phyloP scores from a whole-genome alignment of 805 yeast genomes.

The Zygosaccharomyces gambellarensis region DNA sequence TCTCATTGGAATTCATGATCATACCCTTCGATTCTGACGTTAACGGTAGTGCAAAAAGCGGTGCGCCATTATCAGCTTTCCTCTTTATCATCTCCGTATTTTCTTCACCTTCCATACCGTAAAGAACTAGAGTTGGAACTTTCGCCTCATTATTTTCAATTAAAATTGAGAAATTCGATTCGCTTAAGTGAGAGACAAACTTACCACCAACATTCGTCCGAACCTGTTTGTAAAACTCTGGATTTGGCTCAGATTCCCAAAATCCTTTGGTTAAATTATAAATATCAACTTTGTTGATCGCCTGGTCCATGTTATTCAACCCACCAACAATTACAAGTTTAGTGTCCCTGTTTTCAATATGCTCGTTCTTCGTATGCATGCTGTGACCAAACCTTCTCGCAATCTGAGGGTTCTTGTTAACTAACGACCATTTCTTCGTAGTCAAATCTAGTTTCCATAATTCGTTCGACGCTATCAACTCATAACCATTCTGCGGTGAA shows the following conservation, averaged over 20 bases:
- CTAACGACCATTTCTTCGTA: constrained; percentile 48
- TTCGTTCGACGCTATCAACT: constrained; percentile 51
- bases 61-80: constrained; percentile 15
- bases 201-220: constrained; percentile 23
- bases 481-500: constrained; percentile 35
- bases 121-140: constrained; percentile 26
- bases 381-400: constrained; percentile 50
- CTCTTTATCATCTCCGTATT: constrained; percentile 8
- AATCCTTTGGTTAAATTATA: constrained; percentile 27
- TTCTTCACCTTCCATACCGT: constrained; percentile 14
- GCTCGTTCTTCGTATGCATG: constrained; percentile 36
- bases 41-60: constrained; percentile 35
- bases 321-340: constrained; percentile 34
- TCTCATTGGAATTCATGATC: constrained; percentile 27
- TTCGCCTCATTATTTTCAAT: constrained; percentile 29
- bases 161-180: constrained; percentile 25
- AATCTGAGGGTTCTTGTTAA: constrained; percentile 39
- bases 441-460: constrained; percentile 62
- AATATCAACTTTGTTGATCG: constrained; percentile 29
- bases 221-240: constrained; percentile 11
- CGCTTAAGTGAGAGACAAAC: constrained; percentile 15
- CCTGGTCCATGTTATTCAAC: constrained; percentile 30
- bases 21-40: constrained; percentile 32
- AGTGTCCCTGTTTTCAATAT: constrained; percentile 30
- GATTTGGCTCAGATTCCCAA: constrained; percentile 29